A percentile compares a stretch with the other conserved stretches of the same genome.
Evolutionary conservation across 345 rosid species (phyloP).

Genomic region (Luvunga scandens): DNA sequence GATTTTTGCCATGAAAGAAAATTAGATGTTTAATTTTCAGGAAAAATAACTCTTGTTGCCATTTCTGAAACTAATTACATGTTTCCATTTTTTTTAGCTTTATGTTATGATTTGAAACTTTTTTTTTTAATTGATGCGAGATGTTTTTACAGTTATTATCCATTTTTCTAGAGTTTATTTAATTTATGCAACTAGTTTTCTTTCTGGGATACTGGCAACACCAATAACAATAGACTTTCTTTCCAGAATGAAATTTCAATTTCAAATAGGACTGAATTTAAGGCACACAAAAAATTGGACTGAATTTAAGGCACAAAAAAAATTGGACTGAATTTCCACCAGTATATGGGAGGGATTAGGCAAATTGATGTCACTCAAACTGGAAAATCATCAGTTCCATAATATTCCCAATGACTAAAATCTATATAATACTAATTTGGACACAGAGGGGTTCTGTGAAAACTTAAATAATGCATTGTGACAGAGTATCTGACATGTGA

Average conservation of each 20-base stretch:
- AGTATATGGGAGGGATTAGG: neutral
- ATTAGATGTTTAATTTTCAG: neutral
- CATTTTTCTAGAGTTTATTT: neutral
- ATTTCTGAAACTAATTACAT: neutral
- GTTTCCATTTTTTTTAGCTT: neutral
- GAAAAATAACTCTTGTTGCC: neutral
- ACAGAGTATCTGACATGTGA: neutral
- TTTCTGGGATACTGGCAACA: neutral
- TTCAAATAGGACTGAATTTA: neutral
- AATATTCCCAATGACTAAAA: neutral
- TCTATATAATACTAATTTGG: neutral
- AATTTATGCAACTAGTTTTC: neutral
- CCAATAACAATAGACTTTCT: neutral
- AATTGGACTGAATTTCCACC: neutral
- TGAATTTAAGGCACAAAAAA: too few species aligned
- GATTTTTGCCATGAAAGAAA: neutral
- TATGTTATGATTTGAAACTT: neutral
- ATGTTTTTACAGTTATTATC: neutral
- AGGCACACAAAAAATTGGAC: neutral
- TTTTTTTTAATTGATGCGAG: neutral
- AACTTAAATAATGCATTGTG: neutral
- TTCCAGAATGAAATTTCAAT: neutral
- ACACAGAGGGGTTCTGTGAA: neutral
- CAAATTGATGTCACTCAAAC: neutral
- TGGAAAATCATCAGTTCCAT: neutral